Percentiles rank a stretch among this genome's conserved stretches.
Evolutionary conservation across 768 basidiomycete species (phyloP).

Genomic region (Collybia sordida): DNA sequence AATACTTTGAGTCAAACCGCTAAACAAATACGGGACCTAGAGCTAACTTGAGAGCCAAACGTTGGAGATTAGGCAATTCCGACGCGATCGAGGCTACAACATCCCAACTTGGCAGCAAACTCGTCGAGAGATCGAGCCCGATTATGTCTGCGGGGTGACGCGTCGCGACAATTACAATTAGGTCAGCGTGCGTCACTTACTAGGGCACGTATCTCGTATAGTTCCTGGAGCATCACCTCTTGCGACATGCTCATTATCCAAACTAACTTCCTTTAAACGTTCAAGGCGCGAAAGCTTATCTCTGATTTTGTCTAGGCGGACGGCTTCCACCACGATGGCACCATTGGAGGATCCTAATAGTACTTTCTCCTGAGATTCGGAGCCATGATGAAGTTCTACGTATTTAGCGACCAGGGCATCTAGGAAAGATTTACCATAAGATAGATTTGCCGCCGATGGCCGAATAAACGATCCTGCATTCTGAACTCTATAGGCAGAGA

Average conservation of each 20-base stretch:
- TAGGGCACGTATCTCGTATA: constrained; percentile 61
- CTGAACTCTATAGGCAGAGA: constrained; percentile 41
- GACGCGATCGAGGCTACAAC: constrained; percentile 58
- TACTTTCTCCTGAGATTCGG: constrained; percentile 56
- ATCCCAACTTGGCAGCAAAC: constrained; percentile 72
- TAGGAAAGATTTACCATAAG: constrained; percentile 70
- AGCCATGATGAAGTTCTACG: constrained; percentile 58
- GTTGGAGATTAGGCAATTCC: constrained; percentile 61
- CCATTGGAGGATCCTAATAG: constrained; percentile 81
- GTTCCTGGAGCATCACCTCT: constrained; percentile 45
- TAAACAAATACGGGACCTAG: constrained; percentile 8
- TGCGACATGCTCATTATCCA: constrained; percentile 69
- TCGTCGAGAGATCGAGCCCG: constrained; percentile 81
- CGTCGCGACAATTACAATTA: constrained; percentile 6
- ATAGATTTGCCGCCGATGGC: constrained; percentile 49
- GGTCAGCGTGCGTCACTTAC: constrained; percentile 43
- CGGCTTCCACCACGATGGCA: constrained; percentile 83
- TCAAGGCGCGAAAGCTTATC: constrained; percentile 65
- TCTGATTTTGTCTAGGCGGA: constrained; percentile 77
- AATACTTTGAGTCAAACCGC: constrained; percentile 10
- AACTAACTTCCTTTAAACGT: constrained; percentile 73
- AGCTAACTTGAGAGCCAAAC: constrained; percentile 77
- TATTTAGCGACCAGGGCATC: constrained; percentile 78
- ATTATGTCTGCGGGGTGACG: constrained; percentile 53
- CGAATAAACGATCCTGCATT: constrained; percentile 82